A percentile compares a stretch with the other conserved stretches of the same genome.
phyloP scores from a whole-genome alignment of 2,329 filamentous ascomycete species.

The Shiraia bambusicola region DNA sequence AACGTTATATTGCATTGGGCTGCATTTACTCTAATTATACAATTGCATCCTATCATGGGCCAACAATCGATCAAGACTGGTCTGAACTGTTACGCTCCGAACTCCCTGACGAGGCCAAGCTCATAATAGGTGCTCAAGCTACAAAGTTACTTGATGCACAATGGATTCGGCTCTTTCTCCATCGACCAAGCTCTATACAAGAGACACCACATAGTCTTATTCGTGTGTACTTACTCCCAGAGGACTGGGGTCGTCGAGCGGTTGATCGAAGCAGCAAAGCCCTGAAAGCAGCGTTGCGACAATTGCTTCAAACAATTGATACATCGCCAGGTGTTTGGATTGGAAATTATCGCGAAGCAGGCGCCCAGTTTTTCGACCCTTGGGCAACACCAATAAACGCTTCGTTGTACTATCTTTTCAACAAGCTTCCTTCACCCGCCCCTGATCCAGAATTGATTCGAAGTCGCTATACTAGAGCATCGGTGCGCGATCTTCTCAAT shows the following conservation, averaged over 20 bases:
- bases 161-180: slow-evolving; percentile 39
- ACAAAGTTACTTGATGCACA: slow-evolving; percentile 33
- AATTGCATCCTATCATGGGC: not conserved
- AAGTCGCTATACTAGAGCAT: slow-evolving; percentile 55
- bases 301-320: slow-evolving; percentile 58
- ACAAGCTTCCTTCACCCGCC: slow-evolving; percentile 67
- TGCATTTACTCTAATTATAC: slow-evolving; percentile 29
- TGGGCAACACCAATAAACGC: slow-evolving; percentile 48
- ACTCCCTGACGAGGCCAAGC: slow-evolving; percentile 23
- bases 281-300: slow-evolving; percentile 51
- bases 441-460: slow-evolving; percentile 55
- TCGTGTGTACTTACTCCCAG: slow-evolving; percentile 65
- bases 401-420: slow-evolving; percentile 71
- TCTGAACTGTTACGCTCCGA: slow-evolving; percentile 21
- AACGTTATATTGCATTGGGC: slow-evolving; percentile 39
- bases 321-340: slow-evolving; percentile 59
- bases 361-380: slow-evolving; percentile 37
- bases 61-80: slow-evolving; percentile 20
- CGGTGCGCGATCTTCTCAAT: slow-evolving; percentile 59
- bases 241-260: slow-evolving; percentile 60
- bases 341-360: slow-evolving; percentile 41
- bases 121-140: slow-evolving; percentile 27
- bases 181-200: slow-evolving; percentile 1
- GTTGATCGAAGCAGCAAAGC: slow-evolving; percentile 53
- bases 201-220: slow-evolving; percentile 29